phyloP scores from a whole-genome alignment of 2,329 filamentous ascomycete species.

The Cladophialophora psammophila region DNA sequence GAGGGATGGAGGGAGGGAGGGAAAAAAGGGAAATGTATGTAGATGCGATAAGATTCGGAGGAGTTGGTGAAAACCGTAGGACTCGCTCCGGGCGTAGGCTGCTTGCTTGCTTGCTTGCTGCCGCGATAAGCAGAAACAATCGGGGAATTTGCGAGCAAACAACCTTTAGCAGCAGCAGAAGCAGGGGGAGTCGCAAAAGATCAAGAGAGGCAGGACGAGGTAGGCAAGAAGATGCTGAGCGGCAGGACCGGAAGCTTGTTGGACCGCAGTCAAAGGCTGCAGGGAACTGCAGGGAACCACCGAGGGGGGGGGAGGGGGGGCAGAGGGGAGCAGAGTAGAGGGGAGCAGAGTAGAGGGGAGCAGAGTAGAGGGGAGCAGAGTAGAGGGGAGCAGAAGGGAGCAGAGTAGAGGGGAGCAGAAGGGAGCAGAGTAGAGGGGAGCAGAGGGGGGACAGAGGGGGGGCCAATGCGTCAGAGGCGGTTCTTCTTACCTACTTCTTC shows the following conservation, averaged over 20 bases:
- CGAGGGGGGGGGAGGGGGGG: no score
- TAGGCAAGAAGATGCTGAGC: slow-evolving; percentile 2
- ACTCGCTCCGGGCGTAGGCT: background rate
- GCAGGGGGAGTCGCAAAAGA: slow-evolving; percentile 5
- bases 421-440: no score
- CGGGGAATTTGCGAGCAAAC: slow-evolving; percentile 11
- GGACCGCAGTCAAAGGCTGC: background rate
- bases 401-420: no score
- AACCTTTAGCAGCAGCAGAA: slow-evolving; percentile 3
- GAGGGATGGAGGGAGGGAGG: slow-evolving; percentile 6
- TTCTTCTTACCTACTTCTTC: no score
- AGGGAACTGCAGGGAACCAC: background rate
- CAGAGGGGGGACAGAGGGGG: no score
- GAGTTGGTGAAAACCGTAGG: slow-evolving; percentile 1
- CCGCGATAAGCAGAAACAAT: slow-evolving; percentile 11
- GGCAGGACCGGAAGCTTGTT: slow-evolving; percentile 6
- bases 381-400: no score
- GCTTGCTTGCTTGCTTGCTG: background rate
- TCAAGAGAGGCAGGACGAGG: slow-evolving; percentile 14
- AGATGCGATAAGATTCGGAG: slow-evolving; percentile 11
- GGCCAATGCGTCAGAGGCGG: no score
- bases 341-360: no score
- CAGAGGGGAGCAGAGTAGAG: no score
- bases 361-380: no score
- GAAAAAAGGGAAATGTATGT: slow-evolving; percentile 5